These are phyloP conservation scores for Diaporthe citri DNA, from an alignment of 2,329 filamentous ascomycete species.

Conservation along the genomic window DNA sequence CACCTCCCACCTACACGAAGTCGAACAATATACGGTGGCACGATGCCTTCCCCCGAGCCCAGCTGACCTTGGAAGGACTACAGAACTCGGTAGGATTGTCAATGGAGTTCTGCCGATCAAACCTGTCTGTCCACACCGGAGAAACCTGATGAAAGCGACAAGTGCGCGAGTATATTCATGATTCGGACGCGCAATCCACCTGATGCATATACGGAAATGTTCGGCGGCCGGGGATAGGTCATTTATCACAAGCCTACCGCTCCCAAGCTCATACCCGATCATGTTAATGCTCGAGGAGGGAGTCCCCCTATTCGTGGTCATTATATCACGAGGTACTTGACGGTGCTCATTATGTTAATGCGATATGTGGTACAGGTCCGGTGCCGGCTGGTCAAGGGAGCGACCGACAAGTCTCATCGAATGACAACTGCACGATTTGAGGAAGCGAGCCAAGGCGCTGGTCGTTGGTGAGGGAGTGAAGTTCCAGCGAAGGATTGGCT, in stretches of 20 bases:
- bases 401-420: constrained; percentile 26
- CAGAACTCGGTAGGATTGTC: neutral
- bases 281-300: neutral
- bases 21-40: neutral
- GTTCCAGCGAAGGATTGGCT: neutral
- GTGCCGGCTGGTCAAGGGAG: constrained; percentile 24
- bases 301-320: neutral
- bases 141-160: neutral
- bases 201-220: neutral
- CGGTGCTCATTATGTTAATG: neutral
- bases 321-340: neutral
- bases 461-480: constrained; percentile 15
- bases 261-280: too few species aligned
- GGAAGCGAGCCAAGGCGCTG: constrained; percentile 25
- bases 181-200: neutral
- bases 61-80: neutral
- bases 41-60: neutral
- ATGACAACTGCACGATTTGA: constrained; percentile 36
- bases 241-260: neutral
- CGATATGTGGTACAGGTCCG: neutral
- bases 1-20: neutral
- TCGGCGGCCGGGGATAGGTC: neutral
- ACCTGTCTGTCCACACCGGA: neutral
- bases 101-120: neutral
- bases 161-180: neutral